A percentile compares a stretch with the other conserved stretches of the same genome.
phyloP scores from a whole-genome alignment of 2,329 filamentous ascomycete genomes.

The Chaetomium strumarium region DNA sequence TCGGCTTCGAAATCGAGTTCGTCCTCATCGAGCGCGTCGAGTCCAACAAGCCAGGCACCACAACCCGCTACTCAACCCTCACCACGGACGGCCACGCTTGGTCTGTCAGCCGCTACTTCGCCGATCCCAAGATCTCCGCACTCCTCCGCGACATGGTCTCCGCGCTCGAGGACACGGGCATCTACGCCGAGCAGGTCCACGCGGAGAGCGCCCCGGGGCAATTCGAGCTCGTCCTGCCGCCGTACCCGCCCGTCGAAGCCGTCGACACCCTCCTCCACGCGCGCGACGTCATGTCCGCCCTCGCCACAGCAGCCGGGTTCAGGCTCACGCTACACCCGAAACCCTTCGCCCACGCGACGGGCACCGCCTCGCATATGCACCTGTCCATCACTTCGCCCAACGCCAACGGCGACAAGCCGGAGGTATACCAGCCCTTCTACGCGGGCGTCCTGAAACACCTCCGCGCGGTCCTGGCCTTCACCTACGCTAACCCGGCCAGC shows the following conservation, averaged over 20 bases:
- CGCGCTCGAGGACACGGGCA: slow-evolving; percentile 53
- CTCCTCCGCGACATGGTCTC: slow-evolving; percentile 62
- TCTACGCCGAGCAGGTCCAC: slow-evolving; percentile 67
- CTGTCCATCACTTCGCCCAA: slow-evolving; percentile 49
- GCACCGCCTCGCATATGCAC: slow-evolving; percentile 65
- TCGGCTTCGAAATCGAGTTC: slow-evolving; percentile 81
- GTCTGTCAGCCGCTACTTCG: slow-evolving; percentile 59
- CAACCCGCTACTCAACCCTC: slow-evolving; percentile 37
- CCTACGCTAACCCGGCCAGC: slow-evolving; percentile 57
- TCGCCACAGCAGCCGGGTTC: slow-evolving; percentile 56
- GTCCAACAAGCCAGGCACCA: slow-evolving; percentile 26
- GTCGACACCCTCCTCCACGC: slow-evolving; percentile 67
- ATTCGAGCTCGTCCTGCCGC: slow-evolving; percentile 69
- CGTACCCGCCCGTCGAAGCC: slow-evolving; percentile 56
- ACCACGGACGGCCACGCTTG: slow-evolving; percentile 63
- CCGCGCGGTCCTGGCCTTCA: slow-evolving; percentile 61
- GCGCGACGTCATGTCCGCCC: slow-evolving; percentile 60
- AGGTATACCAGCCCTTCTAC: slow-evolving; percentile 60
- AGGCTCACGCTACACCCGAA: slow-evolving; percentile 70
- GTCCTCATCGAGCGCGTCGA: slow-evolving; percentile 54
- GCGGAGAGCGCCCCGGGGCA: slow-evolving; percentile 68
- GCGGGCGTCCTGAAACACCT: slow-evolving; percentile 64
- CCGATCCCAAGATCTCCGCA: slow-evolving; percentile 49
- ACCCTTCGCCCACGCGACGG: slow-evolving; percentile 51
- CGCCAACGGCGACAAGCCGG: slow-evolving; percentile 27